Evolutionary conservation across 805 yeast species (phyloP), one percentile per base, ranked within the genome.

Genomic region (Ogataea allantospora): DNA sequence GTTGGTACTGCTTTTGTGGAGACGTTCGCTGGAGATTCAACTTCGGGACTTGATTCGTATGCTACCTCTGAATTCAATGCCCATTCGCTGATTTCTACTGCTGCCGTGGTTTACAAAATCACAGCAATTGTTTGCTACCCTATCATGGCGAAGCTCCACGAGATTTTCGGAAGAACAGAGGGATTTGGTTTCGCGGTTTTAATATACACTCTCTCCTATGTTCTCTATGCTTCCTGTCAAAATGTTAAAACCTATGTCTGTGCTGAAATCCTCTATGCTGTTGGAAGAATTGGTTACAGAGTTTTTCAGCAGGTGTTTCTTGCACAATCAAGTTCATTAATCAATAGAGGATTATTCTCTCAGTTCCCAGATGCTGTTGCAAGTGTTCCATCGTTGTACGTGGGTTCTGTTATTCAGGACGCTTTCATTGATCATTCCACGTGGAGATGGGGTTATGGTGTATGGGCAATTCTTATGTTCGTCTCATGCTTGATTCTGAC

Each of bases 371-470:
- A 33, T 12, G 36, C 36, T 4, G 10, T 33, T 12, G 36, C 36
- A 3, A 16, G 27, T 12, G 36, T 33, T 24, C 36, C 36, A 9
- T 13, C 36, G 7, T 14, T 33, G 3, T 33, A 33, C 12, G 29
- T 33, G 16, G 36, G 36, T 6, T 33, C 36, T 13, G 14, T 33
- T n/a, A 33, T 33, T 8, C 36, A 33, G 24, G 36, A 33, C 17
- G 36, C 36, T 6, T 24, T 33, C 7, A 33, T 33, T 9, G 36
- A 33, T 11, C 36, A 33, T 13, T 33, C 36, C 11, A 33, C 36
- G 9, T 33, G 36, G 36, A 33, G 36, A 33, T 33, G 36, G 36
- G 36, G 36, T 5, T 33, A 33, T 12, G 36, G 36, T 6, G 27
- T 33, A 11, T 33, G 36, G 36, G 36, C 36, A 16, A 33, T 33